Conservation (phyloP, 305 asterid species). For the Vinca major region DNA sequence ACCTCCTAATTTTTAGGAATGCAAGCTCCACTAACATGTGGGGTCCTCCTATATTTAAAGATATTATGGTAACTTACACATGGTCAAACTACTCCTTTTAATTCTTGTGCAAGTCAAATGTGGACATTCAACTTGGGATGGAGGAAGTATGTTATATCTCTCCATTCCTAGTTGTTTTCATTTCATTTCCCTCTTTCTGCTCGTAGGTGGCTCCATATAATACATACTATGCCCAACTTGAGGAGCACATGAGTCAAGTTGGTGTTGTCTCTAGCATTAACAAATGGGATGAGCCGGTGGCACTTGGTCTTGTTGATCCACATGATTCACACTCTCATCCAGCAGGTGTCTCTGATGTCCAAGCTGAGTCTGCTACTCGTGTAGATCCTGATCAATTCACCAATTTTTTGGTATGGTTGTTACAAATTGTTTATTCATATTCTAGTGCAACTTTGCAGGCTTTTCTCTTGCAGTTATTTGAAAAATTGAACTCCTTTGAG, state of each 20-base stretch:
- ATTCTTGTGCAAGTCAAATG: no score
- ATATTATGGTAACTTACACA: no score
- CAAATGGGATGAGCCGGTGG: slow-evolving; percentile 76
- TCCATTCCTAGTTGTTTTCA: slow-evolving; percentile 1
- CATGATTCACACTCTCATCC: slow-evolving; percentile 96
- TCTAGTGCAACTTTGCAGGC: not conserved
- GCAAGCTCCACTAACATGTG: no score
- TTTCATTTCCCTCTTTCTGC: slow-evolving; percentile 12
- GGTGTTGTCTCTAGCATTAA: slow-evolving; percentile 65
- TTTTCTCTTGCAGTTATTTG: not conserved
- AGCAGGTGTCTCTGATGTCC: slow-evolving; percentile 88
- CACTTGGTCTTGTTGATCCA: slow-evolving; percentile 89
- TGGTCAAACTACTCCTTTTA: no score
- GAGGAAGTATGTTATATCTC: no score
- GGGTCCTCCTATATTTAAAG: no score
- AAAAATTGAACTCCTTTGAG: not conserved
- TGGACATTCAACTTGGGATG: no score
- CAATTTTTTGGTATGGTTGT: slow-evolving; percentile 50
- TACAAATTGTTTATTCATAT: not conserved
- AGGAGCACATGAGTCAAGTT: slow-evolving; percentile 78
- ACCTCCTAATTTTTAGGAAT: no score
- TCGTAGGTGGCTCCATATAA: slow-evolving; percentile 90
- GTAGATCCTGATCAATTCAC: slow-evolving; percentile 86
- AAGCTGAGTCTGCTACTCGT: slow-evolving; percentile 73
- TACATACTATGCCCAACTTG: slow-evolving; percentile 68